Percentiles rank a stretch among this genome's conserved stretches.
Evolutionary conservation across 78 protist genomes (phyloP).

Genomic region (Dictyostelium firmibasis): DNA sequence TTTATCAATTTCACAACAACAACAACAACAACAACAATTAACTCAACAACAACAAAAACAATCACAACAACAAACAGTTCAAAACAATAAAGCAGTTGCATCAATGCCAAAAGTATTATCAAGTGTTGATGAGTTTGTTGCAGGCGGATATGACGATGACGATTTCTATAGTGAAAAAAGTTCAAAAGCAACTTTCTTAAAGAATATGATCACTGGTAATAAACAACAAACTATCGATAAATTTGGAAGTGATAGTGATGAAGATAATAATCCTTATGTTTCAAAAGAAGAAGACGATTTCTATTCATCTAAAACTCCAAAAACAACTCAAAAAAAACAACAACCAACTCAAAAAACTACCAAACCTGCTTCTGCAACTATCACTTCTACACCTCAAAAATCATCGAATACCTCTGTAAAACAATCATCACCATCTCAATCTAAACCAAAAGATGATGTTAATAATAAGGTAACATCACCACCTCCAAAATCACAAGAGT

Average conservation of each 20-base stretch:
- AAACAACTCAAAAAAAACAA: neutral
- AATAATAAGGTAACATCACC: neutral
- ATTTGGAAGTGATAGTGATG: slow-evolving; percentile 59
- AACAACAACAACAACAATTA: neutral
- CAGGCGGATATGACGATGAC: neutral
- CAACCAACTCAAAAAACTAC: neutral
- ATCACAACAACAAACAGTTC: neutral
- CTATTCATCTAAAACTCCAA: neutral
- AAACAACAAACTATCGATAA: neutral
- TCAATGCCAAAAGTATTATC: neutral
- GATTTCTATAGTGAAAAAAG: slow-evolving; percentile 21
- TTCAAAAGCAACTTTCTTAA: neutral
- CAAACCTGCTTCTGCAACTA: no score
- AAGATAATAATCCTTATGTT: slow-evolving; percentile 11
- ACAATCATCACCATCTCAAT: neutral
- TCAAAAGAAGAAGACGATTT: neutral
- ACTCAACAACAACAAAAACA: neutral
- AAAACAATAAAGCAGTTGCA: neutral
- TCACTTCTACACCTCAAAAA: neutral
- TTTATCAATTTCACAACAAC: neutral
- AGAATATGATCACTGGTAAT: neutral
- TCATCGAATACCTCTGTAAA: neutral
- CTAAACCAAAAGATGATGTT: neutral
- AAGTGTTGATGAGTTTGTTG: slow-evolving; percentile 54
- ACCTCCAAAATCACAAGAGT: neutral